Conservation (phyloP, 768 basidiomycete genomes). For the Galerina marginata region DNA sequence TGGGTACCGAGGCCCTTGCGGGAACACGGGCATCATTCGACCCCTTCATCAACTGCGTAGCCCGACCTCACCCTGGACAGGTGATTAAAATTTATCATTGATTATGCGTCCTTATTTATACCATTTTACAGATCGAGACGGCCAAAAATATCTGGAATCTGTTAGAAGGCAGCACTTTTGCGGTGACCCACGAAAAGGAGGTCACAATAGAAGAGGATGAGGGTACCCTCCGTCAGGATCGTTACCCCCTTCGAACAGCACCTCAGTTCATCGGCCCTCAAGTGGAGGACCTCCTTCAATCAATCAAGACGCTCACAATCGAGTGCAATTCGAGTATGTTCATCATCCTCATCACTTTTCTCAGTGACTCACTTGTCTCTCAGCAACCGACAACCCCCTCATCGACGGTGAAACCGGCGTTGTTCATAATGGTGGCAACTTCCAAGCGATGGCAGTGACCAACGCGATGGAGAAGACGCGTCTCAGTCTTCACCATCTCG, state of each 20-base stretch:
- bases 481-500: constrained; percentile 69
- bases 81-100: constrained; percentile 25
- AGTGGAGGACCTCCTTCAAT: constrained; percentile 75
- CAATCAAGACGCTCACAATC: constrained; percentile 65
- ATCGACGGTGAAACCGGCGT: constrained; percentile 68
- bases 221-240: constrained; percentile 80
- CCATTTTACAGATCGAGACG: constrained; percentile 58
- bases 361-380: constrained; percentile 10
- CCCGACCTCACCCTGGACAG: constrained; percentile 87
- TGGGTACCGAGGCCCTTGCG: constrained; percentile 83
- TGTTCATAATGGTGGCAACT: constrained; percentile 86
- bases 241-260: constrained; percentile 75
- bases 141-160: constrained; percentile 73
- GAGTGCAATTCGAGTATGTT: constrained; percentile 84
- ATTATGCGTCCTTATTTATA: not conserved
- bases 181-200: constrained; percentile 72
- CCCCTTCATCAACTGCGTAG: constrained; percentile 76
- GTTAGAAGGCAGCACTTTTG: constrained; percentile 71
- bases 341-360: not conserved
- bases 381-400: constrained; percentile 89
- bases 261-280: constrained; percentile 90
- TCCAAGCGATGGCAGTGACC: constrained; percentile 87
- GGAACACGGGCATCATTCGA: constrained; percentile 77
- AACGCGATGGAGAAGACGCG: constrained; percentile 91
- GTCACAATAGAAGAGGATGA: constrained; percentile 73